These are phyloP conservation scores for Leccinellum albellum DNA, from an alignment of 768 basidiomycete species.

Conservation along the genomic window DNA sequence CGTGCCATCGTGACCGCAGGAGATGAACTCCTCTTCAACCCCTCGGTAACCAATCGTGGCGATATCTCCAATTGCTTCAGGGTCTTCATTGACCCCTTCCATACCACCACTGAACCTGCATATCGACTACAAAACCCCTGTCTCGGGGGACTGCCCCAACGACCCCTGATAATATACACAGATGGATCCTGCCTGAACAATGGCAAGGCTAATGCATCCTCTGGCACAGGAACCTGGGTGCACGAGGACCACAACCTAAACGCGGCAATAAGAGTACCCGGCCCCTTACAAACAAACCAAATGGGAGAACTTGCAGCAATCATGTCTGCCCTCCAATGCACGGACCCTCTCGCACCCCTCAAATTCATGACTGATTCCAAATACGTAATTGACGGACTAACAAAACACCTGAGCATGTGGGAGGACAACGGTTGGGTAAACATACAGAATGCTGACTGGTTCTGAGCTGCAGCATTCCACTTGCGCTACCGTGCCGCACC, in stretches of 20 bases:
- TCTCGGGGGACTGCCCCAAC: neutral
- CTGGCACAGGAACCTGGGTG: neutral
- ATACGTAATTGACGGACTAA: neutral
- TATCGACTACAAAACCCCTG: neutral
- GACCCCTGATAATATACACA: neutral
- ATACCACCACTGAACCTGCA: neutral
- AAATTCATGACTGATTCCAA: neutral
- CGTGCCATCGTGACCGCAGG: neutral
- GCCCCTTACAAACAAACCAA: neutral
- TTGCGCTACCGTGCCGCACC: constrained; percentile 11
- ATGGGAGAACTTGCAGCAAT: neutral
- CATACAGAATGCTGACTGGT: constrained; percentile 9
- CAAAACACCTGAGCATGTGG: constrained; percentile 2
- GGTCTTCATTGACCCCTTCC: neutral
- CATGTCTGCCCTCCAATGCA: neutral
- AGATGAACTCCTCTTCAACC: neutral
- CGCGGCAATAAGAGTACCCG: neutral
- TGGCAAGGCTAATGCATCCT: neutral
- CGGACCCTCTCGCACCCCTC: neutral
- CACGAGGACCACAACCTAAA: neutral
- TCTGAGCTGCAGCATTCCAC: neutral
- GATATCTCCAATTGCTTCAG: neutral
- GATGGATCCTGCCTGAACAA: neutral
- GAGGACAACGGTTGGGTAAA: neutral
- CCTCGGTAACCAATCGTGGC: neutral